These are phyloP conservation scores for Phytophthora capsici DNA, from an alignment of 352 stramenopile genomes.

Conservation along the genomic window DNA sequence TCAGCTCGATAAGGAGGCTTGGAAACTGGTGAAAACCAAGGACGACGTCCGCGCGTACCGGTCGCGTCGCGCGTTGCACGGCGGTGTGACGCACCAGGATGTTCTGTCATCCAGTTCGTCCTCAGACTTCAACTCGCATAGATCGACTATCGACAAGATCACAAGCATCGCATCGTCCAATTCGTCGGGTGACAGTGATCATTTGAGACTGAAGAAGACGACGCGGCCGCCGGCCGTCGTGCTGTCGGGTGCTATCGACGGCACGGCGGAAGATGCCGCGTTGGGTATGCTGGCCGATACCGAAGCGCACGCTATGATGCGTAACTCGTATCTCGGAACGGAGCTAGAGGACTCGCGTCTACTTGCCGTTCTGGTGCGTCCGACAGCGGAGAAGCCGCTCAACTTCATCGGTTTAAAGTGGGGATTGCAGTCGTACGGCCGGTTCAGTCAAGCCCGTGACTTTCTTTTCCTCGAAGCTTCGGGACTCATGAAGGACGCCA, in stretches of 20 bases:
- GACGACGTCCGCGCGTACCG: conserved; percentile 37
- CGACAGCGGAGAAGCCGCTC: conserved; percentile 39
- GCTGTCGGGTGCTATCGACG: conserved; percentile 29
- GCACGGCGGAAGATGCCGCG: conserved; percentile 42
- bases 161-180: conserved; percentile 24
- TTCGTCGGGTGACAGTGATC: conserved; percentile 27
- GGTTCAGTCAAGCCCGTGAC: conserved; percentile 42
- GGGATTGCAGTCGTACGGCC: conserved; percentile 33
- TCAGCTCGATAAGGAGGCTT: conserved; percentile 35
- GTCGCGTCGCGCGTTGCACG: conserved; percentile 30
- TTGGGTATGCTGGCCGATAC: conserved; percentile 45
- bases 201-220: conserved; percentile 26
- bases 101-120: conserved; percentile 27
- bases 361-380: conserved; percentile 34
- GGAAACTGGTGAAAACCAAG: conserved; percentile 45
- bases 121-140: conserved; percentile 15
- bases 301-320: conserved; percentile 34
- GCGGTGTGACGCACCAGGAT: conserved; percentile 1
- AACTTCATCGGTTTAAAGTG: conserved; percentile 50
- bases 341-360: conserved; percentile 40
- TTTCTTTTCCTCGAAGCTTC: conserved; percentile 52
- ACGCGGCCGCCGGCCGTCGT: conserved; percentile 26
- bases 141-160: conserved; percentile 34
- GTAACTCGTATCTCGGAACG: conserved; percentile 40
- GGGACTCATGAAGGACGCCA: conserved; percentile 37